phyloP scores from a whole-genome alignment of 306 rosid species.

The Cicer cuneatum region DNA sequence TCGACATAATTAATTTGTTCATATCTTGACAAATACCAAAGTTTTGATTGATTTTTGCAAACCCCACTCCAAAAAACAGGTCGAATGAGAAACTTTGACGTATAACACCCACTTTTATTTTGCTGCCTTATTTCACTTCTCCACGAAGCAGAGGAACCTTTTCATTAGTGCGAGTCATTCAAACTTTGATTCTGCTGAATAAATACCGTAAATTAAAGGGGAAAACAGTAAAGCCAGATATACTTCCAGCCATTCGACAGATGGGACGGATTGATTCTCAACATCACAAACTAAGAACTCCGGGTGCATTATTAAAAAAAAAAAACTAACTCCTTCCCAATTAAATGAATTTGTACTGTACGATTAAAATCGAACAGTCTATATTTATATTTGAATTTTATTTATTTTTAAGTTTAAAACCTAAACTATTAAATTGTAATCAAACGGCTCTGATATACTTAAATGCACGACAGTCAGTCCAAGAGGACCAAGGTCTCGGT shows the following conservation, averaged over 20 bases:
- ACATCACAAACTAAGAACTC: conserved; percentile 37
- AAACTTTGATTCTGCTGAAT: conserved; percentile 35
- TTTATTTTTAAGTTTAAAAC: no score
- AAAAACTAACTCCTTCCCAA: conserved; percentile 10
- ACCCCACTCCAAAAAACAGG: not conserved
- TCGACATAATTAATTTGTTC: not conserved
- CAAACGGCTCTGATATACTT: no score
- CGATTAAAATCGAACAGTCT: no score
- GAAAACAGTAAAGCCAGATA: conserved; percentile 33
- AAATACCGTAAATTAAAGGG: conserved; percentile 32
- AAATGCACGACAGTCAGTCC: no score
- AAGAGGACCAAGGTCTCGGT: no score
- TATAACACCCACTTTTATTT: not conserved
- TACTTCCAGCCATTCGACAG: conserved; percentile 36
- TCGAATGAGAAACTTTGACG: not conserved
- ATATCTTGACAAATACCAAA: not conserved
- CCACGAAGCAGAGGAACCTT: conserved; percentile 37
- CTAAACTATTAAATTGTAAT: no score
- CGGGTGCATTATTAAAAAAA: no score
- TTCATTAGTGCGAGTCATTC: conserved; percentile 38
- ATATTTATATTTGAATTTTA: no score
- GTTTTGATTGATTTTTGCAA: not conserved
- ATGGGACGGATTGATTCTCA: conserved; percentile 31
- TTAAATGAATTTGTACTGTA: not conserved
- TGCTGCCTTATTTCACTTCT: not conserved